phyloP scores from a whole-genome alignment of 2,329 filamentous ascomycete genomes.

The Westerdykella aurantiaca region DNA sequence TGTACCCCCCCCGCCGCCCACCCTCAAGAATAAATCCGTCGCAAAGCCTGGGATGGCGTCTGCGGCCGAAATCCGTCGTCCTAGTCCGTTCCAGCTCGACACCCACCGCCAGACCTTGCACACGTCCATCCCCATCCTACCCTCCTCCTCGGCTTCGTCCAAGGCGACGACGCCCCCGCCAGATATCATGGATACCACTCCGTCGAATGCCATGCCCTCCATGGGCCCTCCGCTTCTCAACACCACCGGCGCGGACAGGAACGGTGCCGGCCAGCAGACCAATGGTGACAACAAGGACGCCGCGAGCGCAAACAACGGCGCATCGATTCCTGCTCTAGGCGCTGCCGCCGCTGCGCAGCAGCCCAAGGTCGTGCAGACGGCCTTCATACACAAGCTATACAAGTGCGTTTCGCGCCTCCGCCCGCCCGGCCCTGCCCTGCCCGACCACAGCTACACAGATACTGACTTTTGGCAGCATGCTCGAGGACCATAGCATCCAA shows the following conservation, averaged over 20 bases:
- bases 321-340: slow-evolving; percentile 43
- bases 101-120: slow-evolving; percentile 39
- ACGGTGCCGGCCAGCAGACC: slow-evolving; percentile 19
- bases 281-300: slow-evolving; percentile 25
- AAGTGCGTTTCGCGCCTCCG: slow-evolving; percentile 57
- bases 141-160: slow-evolving; percentile 42
- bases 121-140: slow-evolving; percentile 49
- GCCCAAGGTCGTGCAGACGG: slow-evolving; percentile 95
- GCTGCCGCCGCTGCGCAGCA: slow-evolving; percentile 76
- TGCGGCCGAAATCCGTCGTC: slow-evolving; percentile 40
- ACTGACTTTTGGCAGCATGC: slow-evolving; percentile 63
- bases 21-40: not conserved
- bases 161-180: slow-evolving; percentile 37
- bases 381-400: slow-evolving; percentile 98
- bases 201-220: slow-evolving; percentile 38
- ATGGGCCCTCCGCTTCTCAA: slow-evolving; percentile 47
- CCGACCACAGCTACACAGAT: slow-evolving; percentile 2
- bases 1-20: not conserved
- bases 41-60: slow-evolving; percentile 37
- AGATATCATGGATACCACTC: slow-evolving; percentile 53
- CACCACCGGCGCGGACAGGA: slow-evolving; percentile 47
- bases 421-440: no score
- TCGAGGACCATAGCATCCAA: slow-evolving; percentile 87
- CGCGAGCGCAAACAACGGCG: slow-evolving; percentile 33
- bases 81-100: slow-evolving; percentile 42